These are phyloP conservation scores for Pseudozyma thailandica DNA, from an alignment of 1,284 basidiomycete species.

Conservation along the genomic window DNA sequence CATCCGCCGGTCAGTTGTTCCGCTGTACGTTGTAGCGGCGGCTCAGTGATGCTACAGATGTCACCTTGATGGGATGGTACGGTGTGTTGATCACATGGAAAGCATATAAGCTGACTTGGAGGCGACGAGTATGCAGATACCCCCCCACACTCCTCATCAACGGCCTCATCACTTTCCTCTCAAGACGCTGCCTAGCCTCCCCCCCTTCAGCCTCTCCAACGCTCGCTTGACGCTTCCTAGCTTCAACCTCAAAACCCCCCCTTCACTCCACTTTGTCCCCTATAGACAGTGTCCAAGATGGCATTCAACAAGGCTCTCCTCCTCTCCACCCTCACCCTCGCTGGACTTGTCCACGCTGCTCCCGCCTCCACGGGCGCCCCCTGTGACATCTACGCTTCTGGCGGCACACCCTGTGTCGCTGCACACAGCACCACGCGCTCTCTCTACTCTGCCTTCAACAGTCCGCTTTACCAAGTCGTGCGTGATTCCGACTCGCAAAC, in stretches of 20 bases:
- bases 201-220: background rate
- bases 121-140: too few relatives aligned
- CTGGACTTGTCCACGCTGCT: slow-evolving; percentile 6
- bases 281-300: slow-evolving; percentile 3
- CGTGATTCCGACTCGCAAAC: slow-evolving; percentile 10
- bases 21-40: too few relatives aligned
- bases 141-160: background rate
- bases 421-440: slow-evolving; percentile 35
- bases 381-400: slow-evolving; percentile 34
- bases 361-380: slow-evolving; percentile 5
- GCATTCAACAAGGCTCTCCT: slow-evolving; percentile 24
- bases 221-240: slow-evolving; percentile 9
- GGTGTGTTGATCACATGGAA: too few relatives aligned
- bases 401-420: slow-evolving; percentile 31
- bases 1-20: too few relatives aligned
- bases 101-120: too few relatives aligned
- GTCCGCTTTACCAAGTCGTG: slow-evolving; percentile 22
- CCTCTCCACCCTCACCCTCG: slow-evolving; percentile 16
- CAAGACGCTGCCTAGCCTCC: background rate
- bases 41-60: too few relatives aligned
- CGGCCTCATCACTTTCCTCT: background rate
- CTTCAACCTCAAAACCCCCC: background rate
- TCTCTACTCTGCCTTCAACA: slow-evolving; percentile 21
- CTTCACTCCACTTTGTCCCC: background rate
- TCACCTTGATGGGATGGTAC: too few relatives aligned